phyloP scores from a whole-genome alignment of 306 rosid species.

The Urtica urens region DNA sequence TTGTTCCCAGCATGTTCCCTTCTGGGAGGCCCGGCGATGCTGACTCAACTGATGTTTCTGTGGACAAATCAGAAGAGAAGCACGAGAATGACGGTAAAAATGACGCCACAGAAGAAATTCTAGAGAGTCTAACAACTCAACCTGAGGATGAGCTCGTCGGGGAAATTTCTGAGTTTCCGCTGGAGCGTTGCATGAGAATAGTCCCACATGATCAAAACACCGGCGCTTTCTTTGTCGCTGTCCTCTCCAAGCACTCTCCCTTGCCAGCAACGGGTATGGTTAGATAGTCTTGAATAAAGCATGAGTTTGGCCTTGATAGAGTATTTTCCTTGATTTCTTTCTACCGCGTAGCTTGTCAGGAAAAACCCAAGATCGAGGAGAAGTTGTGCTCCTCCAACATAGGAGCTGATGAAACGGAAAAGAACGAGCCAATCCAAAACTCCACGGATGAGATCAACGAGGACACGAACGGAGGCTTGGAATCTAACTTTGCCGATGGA shows the following conservation, averaged over 20 bases:
- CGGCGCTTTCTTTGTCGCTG: conserved; percentile 96
- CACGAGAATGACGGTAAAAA: conserved; percentile 24
- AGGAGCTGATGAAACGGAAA: conserved; percentile 16
- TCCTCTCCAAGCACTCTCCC: conserved; percentile 62
- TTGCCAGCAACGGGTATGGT: too few relatives aligned
- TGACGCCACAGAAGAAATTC: conserved; percentile 30
- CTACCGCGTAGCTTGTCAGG: conserved; percentile 30
- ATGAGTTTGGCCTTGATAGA: too few relatives aligned
- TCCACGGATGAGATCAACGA: conserved; percentile 27
- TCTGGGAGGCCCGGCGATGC: conserved; percentile 49
- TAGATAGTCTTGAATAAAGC: too few relatives aligned
- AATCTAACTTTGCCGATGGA: conserved; percentile 28
- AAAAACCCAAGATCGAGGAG: conserved; percentile 26
- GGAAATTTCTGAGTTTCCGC: conserved; percentile 63
- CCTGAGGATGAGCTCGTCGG: conserved; percentile 27
- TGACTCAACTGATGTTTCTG: conserved; percentile 20
- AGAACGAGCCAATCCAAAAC: conserved; percentile 29
- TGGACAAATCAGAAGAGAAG: conserved; percentile 29
- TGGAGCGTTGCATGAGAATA: conserved; percentile 84
- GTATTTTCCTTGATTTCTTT: too few relatives aligned
- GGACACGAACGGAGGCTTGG: conserved; percentile 23
- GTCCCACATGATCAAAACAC: conserved; percentile 94
- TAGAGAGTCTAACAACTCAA: conserved; percentile 19
- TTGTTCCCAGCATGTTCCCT: conserved; percentile 78
- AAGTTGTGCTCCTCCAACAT: conserved; percentile 11